These are phyloP conservation scores for Nidularia pulvinata DNA, from an alignment of 768 basidiomycete genomes.

Conservation along the genomic window DNA sequence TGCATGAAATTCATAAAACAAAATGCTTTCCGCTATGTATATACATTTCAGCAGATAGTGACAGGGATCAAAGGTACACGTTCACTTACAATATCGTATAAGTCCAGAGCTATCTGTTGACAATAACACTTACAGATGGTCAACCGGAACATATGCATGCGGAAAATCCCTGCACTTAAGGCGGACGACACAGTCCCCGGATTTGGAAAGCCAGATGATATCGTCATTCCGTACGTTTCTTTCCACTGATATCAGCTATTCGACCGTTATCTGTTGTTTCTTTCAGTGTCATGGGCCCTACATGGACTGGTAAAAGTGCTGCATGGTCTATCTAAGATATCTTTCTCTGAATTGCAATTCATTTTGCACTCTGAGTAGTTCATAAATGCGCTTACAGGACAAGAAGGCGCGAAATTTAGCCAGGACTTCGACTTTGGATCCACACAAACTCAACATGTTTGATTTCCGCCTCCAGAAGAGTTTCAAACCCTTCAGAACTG, in stretches of 20 bases:
- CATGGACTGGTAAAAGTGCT: slow-evolving; percentile 15
- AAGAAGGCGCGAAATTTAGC: slow-evolving; percentile 5
- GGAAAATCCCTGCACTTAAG: too few relatives aligned
- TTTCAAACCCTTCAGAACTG: neutral
- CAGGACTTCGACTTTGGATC: slow-evolving; percentile 5
- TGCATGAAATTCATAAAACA: too few relatives aligned
- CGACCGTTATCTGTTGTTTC: neutral
- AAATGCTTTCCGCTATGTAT: too few relatives aligned
- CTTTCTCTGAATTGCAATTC: neutral
- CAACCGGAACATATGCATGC: too few relatives aligned
- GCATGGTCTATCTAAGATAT: neutral
- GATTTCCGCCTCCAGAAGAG: neutral
- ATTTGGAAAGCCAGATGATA: neutral
- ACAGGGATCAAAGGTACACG: too few relatives aligned
- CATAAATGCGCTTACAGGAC: slow-evolving; percentile 8
- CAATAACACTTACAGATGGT: too few relatives aligned
- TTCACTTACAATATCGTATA: too few relatives aligned
- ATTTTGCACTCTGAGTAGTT: slow-evolving; percentile 6
- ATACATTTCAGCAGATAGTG: too few relatives aligned
- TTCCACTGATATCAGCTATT: neutral
- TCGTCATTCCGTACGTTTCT: slow-evolving; percentile 7
- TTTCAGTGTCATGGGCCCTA: slow-evolving; percentile 14
- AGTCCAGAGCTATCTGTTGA: too few relatives aligned
- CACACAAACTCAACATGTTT: slow-evolving; percentile 6
- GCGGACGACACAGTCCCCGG: too few relatives aligned